Conservation (phyloP, 352 stramenopile genomes). For the Pythium insidiosum region DNA sequence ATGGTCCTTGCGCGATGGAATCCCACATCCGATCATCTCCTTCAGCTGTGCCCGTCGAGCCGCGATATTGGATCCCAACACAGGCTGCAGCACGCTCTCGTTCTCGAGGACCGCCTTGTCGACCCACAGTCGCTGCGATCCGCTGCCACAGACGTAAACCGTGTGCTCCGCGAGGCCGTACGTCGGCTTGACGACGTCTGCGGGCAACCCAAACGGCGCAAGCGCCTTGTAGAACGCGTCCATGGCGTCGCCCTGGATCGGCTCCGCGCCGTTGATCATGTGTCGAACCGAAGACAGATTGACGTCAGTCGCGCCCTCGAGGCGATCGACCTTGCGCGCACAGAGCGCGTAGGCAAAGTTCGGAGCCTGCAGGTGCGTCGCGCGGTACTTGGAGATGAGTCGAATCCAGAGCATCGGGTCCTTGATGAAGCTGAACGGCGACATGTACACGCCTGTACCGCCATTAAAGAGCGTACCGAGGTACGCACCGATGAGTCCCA, state of each 20-base stretch:
- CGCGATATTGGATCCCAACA: conserved; percentile 9
- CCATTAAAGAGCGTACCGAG: conserved; percentile 77
- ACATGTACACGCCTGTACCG: conserved; percentile 95
- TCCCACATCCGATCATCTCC: conserved; percentile 93
- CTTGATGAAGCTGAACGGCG: conserved; percentile 96
- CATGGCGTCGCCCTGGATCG: conserved; percentile 87
- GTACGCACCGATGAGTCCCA: conserved; percentile 97
- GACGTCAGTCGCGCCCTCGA: conserved; percentile 31
- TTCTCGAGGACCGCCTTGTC: conserved; percentile 88
- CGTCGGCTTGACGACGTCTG: conserved; percentile 91
- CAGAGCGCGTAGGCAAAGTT: conserved; percentile 98
- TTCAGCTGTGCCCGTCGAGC: conserved; percentile 22
- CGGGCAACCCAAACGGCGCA: conserved; percentile 72
- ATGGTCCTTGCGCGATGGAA: conserved; percentile 71
- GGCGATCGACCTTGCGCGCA: conserved; percentile 88
- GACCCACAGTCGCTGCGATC: conserved; percentile 83
- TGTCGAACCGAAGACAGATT: conserved; percentile 92
- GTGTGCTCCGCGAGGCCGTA: conserved; percentile 99
- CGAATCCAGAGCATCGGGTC: conserved; percentile 95
- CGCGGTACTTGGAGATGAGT: conserved; percentile 78
- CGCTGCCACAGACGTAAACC: conserved; percentile 96
- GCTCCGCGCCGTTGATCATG: conserved; percentile 98
- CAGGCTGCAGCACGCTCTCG: conserved; percentile 37
- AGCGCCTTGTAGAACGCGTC: conserved; percentile 89
- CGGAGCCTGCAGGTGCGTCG: conserved; percentile 96